A percentile compares a stretch with the other conserved stretches of the same genome.
phyloP scores from a whole-genome alignment of 2,329 filamentous ascomycete species.

The Aspergillus quadricinctus region DNA sequence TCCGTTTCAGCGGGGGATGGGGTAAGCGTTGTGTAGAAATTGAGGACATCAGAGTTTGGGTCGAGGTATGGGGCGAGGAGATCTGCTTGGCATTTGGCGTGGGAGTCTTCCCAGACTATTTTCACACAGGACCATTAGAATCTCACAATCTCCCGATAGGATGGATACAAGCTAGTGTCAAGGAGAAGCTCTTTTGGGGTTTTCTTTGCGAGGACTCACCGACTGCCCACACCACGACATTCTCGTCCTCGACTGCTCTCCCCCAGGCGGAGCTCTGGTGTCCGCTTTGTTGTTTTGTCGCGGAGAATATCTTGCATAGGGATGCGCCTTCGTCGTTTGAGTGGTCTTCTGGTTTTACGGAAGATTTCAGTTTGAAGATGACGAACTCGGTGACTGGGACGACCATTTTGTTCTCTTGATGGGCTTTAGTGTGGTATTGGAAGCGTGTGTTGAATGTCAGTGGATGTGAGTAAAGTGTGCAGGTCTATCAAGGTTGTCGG shows the following conservation, averaged over 20 bases:
- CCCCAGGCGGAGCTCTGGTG: conserved; percentile 36
- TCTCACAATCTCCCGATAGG: neutral
- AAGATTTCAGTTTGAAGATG: conserved; percentile 34
- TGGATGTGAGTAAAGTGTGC: neutral
- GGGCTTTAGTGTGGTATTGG: conserved; percentile 1
- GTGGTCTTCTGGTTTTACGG: conserved; percentile 36
- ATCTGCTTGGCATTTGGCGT: conserved; percentile 15
- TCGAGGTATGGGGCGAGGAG: conserved; percentile 23
- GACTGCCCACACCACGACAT: conserved; percentile 34
- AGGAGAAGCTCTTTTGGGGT: neutral
- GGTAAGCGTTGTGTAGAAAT: conserved; percentile 29
- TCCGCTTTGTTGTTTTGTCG: conserved; percentile 30
- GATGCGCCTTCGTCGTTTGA: conserved; percentile 27
- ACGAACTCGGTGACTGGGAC: conserved; percentile 31
- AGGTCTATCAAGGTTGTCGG: neutral
- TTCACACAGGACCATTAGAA: neutral
- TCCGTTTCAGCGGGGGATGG: conserved; percentile 23
- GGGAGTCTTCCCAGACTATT: conserved; percentile 32
- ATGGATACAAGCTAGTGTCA: too few relatives aligned
- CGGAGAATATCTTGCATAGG: conserved; percentile 25
- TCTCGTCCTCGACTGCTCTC: conserved; percentile 32
- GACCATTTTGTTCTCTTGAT: conserved; percentile 16
- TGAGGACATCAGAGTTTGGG: conserved; percentile 16
- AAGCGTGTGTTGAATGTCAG: neutral
- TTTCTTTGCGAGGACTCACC: conserved; percentile 20